Base-by-base conservation (phyloP, 2,329 filamentous ascomycete genomes). In the Cladosporium cucumerinum region DNA sequence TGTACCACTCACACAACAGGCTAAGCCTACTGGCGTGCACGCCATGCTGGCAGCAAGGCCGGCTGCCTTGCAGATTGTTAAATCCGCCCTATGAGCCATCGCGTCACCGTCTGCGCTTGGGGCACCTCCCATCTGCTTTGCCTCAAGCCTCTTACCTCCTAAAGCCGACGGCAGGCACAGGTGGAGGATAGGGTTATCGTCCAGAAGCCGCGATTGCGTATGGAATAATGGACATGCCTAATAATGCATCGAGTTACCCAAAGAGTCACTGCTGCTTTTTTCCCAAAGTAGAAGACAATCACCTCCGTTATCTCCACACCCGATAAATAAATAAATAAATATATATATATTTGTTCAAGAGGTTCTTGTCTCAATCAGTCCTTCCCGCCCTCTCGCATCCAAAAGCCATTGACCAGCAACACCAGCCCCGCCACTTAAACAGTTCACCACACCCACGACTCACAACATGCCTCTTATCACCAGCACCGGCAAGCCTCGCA, bases 401-500 rank as follows among this genome's bases (percentile, higher is more conserved):
- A 21, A 61, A 61, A 39, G 28, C 36, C 32, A 66, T 60, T 49
- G 18, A 57, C 30, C 30, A 46, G 39, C 18, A 11, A 54, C 28
- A 23, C 65, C 32, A 64, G 36, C 14, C n/a, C 23, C 59, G 28
- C 28, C 46, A 52, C 59, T 61, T 25, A 54, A 21, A 26, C 8
- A n/a, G 8, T 58, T 69, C 63, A 68, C 57, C 23, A 64, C 51
- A 18, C 63, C 65, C 5, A 36, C 60, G n/a, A 57, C 63, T 49
- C 48, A 55, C 68, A 73, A 67, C 28, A 80, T 80, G 78, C 77
- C 78, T 70, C 76, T 80, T 62, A 71, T 80, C 66, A 73, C 74
- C 32, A 66, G 68, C 48, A 79, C 78, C 61, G 77, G 77, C 63
- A 89, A 87, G 70, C 84, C 88, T 92, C 68, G 73, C 48, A 67